Base-by-base conservation (phyloP, 2,329 filamentous ascomycete species). In the Aspergillus ochraceus region DNA sequence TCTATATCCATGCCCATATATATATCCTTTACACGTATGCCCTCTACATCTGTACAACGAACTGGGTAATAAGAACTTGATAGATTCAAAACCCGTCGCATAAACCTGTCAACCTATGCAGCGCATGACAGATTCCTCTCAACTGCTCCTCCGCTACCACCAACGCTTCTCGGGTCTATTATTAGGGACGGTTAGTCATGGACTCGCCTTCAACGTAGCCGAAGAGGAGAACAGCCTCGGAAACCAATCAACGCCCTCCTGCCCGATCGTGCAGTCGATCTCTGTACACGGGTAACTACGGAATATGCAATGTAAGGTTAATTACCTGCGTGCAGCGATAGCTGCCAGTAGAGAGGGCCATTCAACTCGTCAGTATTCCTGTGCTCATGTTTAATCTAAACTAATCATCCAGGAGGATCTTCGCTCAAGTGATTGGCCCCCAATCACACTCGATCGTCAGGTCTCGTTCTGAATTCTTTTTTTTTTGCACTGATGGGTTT, bases 231-330 rank as follows among this genome's bases (percentile, higher is more conserved):
- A 46, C 47, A 17, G 20, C 32, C 24, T 24, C 29, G 42, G 50
- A 42, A 54, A 17, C 52, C 42, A 19, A 36, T 24, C 42, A 55
- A 36, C 29, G 24, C 22, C 26, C 9, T 22, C 26, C 29, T 36
- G 17, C 36, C 55, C 60, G 52, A 54, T 60, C 59, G 55, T 58
- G 60, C 60, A 62, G 60, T 64, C 62, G 61, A 61, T 65, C 61
- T 59, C 19, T 54, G 60, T 61, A 61, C 61, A 64, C 63, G 61
- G 61, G 59, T 62, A 64, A 64, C 61, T 54, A 54, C 62, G 62
- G 62, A 64, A 62, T 57, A 63, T 66, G 65, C 65, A 67, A 67
- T 67, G 65, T 67, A 66, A 66, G 65, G 65, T 67, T 67, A 67
- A 64, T 67, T 66, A 63, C 62, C 55, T 66, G 64, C 65, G 60